phyloP scores from a whole-genome alignment of 2,329 filamentous ascomycete genomes.

The Claviceps fusiformis region DNA sequence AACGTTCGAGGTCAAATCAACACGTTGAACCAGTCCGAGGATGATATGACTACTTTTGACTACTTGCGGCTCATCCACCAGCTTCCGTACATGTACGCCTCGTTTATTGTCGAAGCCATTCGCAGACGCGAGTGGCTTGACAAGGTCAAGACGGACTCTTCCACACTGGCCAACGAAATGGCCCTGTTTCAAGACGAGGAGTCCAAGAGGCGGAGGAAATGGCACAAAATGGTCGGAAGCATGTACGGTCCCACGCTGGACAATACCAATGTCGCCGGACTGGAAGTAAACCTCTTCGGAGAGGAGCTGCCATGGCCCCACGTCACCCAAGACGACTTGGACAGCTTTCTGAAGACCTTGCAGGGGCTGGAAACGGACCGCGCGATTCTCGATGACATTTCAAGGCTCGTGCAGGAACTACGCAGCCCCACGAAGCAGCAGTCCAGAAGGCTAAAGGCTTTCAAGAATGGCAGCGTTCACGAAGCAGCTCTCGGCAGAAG shows the following conservation, averaged over 20 bases:
- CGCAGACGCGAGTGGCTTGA: conserved; percentile 82
- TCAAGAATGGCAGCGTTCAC: conserved; percentile 92
- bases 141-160: conserved; percentile 78
- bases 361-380: conserved; percentile 52
- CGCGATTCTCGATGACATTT: conserved; percentile 55
- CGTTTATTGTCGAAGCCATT: conserved; percentile 74
- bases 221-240: conserved; percentile 74
- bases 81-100: conserved; percentile 80
- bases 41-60: conserved; percentile 69
- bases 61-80: conserved; percentile 67
- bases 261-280: conserved; percentile 56
- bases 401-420: conserved; percentile 65
- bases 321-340: conserved; percentile 61
- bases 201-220: conserved; percentile 72
- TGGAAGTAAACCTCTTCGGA: conserved; percentile 76
- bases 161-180: conserved; percentile 83
- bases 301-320: conserved; percentile 70
- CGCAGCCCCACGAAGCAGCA: conserved; percentile 76
- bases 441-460: conserved; percentile 74
- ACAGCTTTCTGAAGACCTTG: conserved; percentile 56
- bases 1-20: conserved; percentile 60
- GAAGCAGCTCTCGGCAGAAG: conserved; percentile 81
- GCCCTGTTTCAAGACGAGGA: conserved; percentile 88
- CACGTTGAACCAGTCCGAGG: conserved; percentile 56
- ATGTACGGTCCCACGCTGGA: conserved; percentile 57